Conservation (phyloP, 2,329 filamentous ascomycete species). For the Diaporthe sp. region DNA sequence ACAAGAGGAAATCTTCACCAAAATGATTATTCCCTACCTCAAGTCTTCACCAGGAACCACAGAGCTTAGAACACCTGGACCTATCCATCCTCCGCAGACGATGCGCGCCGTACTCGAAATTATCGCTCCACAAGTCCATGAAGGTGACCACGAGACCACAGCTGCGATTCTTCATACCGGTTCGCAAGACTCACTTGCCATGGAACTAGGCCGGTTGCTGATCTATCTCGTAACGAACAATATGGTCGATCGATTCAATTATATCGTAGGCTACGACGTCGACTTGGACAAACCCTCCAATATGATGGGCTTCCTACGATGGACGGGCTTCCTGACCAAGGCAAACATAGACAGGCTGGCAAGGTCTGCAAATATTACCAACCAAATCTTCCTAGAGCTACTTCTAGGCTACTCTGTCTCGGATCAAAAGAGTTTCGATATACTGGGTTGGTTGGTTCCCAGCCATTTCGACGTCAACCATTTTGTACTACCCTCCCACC, state of each 20-base stretch:
- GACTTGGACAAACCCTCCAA: accelerated
- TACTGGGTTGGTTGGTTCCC: not conserved
- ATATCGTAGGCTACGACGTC: accelerated
- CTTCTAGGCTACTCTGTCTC: not conserved
- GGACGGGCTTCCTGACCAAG: not conserved
- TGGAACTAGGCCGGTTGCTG: not conserved
- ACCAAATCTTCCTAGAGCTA: not conserved
- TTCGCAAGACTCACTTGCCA: not conserved
- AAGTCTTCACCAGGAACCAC: accelerated
- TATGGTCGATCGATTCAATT: accelerated
- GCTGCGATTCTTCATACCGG: not conserved
- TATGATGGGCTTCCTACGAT: not conserved
- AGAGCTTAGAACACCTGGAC: not conserved
- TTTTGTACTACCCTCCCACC: too few species aligned
- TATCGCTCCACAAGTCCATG: not conserved
- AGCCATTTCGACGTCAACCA: not conserved
- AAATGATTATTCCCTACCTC: not conserved
- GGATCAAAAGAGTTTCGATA: not conserved
- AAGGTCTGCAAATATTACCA: not conserved
- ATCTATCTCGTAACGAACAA: not conserved
- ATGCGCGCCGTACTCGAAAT: not conserved
- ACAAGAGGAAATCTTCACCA: not conserved
- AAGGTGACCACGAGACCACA: conserved; percentile 11
- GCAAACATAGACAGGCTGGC: not conserved
- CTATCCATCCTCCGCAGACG: not conserved